Evolutionary conservation across 352 stramenopile species (phyloP).

Genomic region (Globisporangium canariense): DNA sequence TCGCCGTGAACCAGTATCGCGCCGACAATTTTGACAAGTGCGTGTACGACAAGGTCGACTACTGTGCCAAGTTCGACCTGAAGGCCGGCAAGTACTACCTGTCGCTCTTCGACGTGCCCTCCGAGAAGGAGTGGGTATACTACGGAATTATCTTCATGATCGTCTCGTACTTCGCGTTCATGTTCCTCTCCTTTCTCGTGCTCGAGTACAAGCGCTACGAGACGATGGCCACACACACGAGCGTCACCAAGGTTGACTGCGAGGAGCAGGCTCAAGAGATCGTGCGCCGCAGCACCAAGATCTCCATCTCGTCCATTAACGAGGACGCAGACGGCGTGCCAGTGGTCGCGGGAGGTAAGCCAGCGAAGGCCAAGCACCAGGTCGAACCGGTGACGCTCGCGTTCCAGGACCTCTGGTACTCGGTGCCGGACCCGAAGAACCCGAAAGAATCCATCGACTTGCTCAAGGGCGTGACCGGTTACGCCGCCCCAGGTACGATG

Average conservation of each 20-base stretch:
- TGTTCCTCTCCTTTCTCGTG: conserved; percentile 21
- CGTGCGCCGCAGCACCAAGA: conserved; percentile 7
- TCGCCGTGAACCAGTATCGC: conserved; percentile 23
- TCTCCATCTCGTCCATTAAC: not conserved
- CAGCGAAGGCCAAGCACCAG: not conserved
- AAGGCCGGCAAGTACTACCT: conserved; percentile 22
- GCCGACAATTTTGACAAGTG: conserved; percentile 11
- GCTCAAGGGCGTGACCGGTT: conserved; percentile 33
- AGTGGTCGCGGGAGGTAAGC: not conserved
- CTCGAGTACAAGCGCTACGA: conserved; percentile 28
- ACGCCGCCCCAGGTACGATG: conserved; percentile 37
- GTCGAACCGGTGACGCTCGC: conserved; percentile 21
- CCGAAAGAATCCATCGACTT: conserved; percentile 42
- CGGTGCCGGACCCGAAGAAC: conserved; percentile 22
- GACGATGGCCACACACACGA: conserved; percentile 8
- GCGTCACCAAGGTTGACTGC: conserved; percentile 9
- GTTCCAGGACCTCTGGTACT: conserved; percentile 27
- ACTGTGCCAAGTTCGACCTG: conserved; percentile 14
- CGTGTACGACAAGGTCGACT: conserved; percentile 21
- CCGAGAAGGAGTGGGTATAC: conserved; percentile 20
- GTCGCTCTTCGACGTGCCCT: conserved; percentile 23
- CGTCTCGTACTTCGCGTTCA: conserved; percentile 22
- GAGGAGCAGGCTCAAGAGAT: conserved; percentile 10
- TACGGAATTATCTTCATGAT: conserved; percentile 23
- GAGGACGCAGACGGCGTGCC: not conserved